Evolutionary conservation across 169 alveolate genomes (phyloP).

Genomic region (Plasmodium chabaudi): DNA sequence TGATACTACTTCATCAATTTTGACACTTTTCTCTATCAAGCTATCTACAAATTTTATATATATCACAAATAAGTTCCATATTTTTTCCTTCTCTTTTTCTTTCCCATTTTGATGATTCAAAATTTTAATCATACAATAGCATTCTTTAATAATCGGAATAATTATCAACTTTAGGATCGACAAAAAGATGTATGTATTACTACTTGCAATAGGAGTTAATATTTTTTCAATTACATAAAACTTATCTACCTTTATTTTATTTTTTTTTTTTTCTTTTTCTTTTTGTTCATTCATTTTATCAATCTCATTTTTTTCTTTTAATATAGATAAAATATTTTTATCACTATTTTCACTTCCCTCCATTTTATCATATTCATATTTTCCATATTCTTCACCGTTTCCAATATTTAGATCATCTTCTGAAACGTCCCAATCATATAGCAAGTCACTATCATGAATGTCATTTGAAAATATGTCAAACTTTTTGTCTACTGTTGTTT

Average conservation of each 20-base stretch:
- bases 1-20: conserved; percentile 2
- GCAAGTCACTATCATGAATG: not conserved
- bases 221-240: conserved; percentile 37
- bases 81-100: not conserved
- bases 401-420: not conserved
- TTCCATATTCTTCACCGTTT: not conserved
- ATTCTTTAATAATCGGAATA: conserved; percentile 33
- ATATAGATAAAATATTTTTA: conserved; percentile 23
- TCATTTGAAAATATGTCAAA: too few relatives aligned
- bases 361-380: not conserved
- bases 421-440: not conserved
- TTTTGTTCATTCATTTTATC: conserved; percentile 46
- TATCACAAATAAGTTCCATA: conserved; percentile 12
- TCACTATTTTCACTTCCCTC: conserved; percentile 7
- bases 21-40: conserved; percentile 16
- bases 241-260: conserved; percentile 44
- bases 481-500: not conserved
- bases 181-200: conserved; percentile 21
- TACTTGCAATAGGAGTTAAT: conserved; percentile 19
- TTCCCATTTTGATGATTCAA: conserved; percentile 2
- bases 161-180: conserved; percentile 11
- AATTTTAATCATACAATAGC: conserved; percentile 23
- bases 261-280: conserved; percentile 15
- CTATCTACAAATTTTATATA: conserved; percentile 28
- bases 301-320: conserved; percentile 50